phyloP scores from a whole-genome alignment of 2,329 filamentous ascomycete genomes.

The Stromatinia cepivora region DNA sequence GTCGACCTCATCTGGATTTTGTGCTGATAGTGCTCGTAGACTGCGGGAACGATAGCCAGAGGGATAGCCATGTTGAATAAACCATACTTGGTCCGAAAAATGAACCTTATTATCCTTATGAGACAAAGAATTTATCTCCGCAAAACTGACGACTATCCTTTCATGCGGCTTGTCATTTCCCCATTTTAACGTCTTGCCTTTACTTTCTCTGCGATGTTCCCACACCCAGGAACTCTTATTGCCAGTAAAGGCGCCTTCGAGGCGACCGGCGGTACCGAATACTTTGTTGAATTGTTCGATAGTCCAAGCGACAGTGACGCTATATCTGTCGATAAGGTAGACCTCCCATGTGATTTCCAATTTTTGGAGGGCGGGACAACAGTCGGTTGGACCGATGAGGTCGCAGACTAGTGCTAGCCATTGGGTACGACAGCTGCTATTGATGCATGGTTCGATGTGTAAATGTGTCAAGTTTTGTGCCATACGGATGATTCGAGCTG shows the following conservation, averaged over 20 bases:
- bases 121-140: background rate
- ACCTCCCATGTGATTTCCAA: background rate
- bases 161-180: background rate
- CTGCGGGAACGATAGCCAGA: too few species aligned
- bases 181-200: background rate
- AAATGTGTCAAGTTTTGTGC: conserved; percentile 6
- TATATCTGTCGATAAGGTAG: background rate
- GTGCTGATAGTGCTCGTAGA: too few species aligned
- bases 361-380: background rate
- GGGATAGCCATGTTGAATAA: too few species aligned
- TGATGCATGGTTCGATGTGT: background rate
- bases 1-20: too few species aligned
- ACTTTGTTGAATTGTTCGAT: background rate
- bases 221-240: background rate
- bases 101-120: background rate
- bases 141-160: background rate
- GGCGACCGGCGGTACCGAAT: background rate
- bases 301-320: background rate
- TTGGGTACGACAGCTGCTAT: background rate
- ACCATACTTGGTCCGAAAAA: background rate
- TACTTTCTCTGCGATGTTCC: background rate
- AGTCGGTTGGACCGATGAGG: background rate
- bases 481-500: conserved; percentile 5
- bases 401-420: conserved; percentile 1
- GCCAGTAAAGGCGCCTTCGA: background rate